Percentiles rank a stretch among this genome's conserved stretches.
These are phyloP conservation scores for Theobroma grandiflorum DNA, from an alignment of 441 rosid species.

Conservation along the genomic window DNA sequence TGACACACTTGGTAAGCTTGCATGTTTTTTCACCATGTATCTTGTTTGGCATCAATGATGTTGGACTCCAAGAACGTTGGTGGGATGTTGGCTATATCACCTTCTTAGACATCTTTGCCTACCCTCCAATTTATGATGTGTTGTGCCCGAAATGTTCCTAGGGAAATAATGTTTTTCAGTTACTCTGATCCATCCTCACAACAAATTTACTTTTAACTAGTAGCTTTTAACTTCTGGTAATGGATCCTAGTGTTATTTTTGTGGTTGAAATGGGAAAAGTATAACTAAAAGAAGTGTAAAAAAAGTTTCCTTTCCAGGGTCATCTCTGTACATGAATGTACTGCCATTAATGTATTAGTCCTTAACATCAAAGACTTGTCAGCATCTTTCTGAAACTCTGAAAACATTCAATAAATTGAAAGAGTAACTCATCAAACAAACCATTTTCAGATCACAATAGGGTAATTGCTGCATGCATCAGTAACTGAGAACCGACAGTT, in stretches of 20 bases:
- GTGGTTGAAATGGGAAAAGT: background rate
- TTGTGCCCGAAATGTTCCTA: background rate
- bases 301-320: background rate
- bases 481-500: background rate
- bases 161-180: background rate
- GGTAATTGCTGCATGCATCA: background rate
- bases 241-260: background rate
- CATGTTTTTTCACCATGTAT: too few relatives aligned
- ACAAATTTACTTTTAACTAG: background rate
- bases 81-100: background rate
- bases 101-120: background rate
- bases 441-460: background rate
- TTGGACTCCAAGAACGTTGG: background rate
- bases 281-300: background rate
- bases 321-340: background rate
- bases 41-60: background rate
- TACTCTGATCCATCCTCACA: too few relatives aligned
- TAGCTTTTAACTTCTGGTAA: background rate
- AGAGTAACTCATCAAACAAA: background rate
- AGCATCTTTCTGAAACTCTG: background rate
- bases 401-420: background rate
- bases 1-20: slow-evolving; percentile 51
- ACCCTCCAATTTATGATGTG: background rate
- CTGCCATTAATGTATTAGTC: background rate
- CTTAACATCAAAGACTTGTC: background rate